Evolutionary conservation across 2,329 filamentous ascomycete species (phyloP).

Genomic region (Scedosporium apiospermum): DNA sequence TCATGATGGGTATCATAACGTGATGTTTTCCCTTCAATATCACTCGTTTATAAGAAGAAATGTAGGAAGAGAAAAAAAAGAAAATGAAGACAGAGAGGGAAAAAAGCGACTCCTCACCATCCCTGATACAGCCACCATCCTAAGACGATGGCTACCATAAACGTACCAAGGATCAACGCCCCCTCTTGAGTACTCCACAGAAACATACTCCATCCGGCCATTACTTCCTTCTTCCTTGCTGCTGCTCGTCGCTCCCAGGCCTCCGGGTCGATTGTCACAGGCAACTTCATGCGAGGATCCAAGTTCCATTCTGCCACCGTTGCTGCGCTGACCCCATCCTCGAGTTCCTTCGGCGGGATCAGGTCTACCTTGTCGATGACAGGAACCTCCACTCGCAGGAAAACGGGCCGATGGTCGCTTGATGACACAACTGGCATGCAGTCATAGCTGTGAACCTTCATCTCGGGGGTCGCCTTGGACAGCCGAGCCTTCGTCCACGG

Average conservation of each 20-base stretch:
- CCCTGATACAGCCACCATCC: conserved; percentile 3
- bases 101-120: neutral
- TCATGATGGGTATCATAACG: neutral
- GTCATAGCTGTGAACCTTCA: conserved; percentile 57
- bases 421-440: conserved; percentile 70
- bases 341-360: conserved; percentile 18
- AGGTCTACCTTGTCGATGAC: conserved; percentile 36
- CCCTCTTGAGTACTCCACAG: conserved; percentile 45
- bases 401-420: conserved; percentile 83
- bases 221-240: conserved; percentile 34
- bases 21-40: neutral
- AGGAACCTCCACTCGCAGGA: conserved; percentile 59
- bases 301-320: conserved; percentile 15
- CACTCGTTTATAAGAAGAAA: neutral
- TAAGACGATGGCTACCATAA: neutral
- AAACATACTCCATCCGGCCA: conserved; percentile 45
- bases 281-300: conserved; percentile 36
- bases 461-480: conserved; percentile 14
- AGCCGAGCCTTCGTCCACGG: conserved; percentile 31
- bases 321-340: conserved; percentile 10
- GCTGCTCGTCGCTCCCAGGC: conserved; percentile 41
- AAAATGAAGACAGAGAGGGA: neutral
- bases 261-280: conserved; percentile 43
- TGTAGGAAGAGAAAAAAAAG: neutral
- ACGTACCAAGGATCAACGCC: conserved; percentile 27